These are phyloP conservation scores for Stachybotrys elegans DNA, from an alignment of 2,329 filamentous ascomycete genomes.

Conservation along the genomic window DNA sequence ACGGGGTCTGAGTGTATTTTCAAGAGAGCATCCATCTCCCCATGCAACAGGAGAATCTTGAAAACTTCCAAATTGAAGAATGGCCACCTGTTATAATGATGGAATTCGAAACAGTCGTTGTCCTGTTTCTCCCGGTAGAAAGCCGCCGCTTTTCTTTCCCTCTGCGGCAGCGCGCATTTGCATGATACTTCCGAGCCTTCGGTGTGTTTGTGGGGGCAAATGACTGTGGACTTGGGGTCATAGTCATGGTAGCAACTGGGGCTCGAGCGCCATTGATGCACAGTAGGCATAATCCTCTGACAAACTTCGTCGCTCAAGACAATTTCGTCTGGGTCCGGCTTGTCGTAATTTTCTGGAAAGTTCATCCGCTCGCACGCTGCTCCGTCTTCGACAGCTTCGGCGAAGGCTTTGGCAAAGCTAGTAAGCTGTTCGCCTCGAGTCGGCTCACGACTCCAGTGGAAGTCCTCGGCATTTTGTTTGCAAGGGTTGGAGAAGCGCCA, in stretches of 20 bases:
- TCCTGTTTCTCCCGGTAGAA: slow-evolving; percentile 9
- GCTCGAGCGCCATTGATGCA: background rate
- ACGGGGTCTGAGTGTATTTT: slow-evolving; percentile 12
- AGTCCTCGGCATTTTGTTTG: slow-evolving; percentile 1
- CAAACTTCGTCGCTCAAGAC: slow-evolving; percentile 1
- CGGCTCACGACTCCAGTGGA: slow-evolving; percentile 7
- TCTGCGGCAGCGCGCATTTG: slow-evolving; percentile 8
- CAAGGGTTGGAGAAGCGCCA: background rate
- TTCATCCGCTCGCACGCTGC: slow-evolving; percentile 3
- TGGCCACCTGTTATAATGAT: slow-evolving; percentile 4
- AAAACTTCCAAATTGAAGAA: slow-evolving; percentile 17
- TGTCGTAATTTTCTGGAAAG: slow-evolving; percentile 3
- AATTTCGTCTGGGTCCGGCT: background rate
- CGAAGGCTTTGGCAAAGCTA: slow-evolving; percentile 9
- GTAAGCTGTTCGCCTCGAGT: slow-evolving; percentile 8
- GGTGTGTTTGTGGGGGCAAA: background rate
- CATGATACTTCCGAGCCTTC: background rate
- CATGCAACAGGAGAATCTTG: slow-evolving; percentile 16
- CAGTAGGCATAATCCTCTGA: background rate
- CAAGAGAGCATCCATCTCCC: slow-evolving; percentile 16
- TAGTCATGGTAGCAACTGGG: background rate
- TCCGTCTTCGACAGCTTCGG: slow-evolving; percentile 5
- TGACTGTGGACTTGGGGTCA: background rate
- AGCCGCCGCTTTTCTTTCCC: slow-evolving; percentile 11
- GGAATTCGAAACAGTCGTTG: slow-evolving; percentile 12